Evolutionary conservation across 2,329 filamentous ascomycete genomes (phyloP), one percentile per base, ranked within the genome.

Genomic region (Fusarium sp.): DNA sequence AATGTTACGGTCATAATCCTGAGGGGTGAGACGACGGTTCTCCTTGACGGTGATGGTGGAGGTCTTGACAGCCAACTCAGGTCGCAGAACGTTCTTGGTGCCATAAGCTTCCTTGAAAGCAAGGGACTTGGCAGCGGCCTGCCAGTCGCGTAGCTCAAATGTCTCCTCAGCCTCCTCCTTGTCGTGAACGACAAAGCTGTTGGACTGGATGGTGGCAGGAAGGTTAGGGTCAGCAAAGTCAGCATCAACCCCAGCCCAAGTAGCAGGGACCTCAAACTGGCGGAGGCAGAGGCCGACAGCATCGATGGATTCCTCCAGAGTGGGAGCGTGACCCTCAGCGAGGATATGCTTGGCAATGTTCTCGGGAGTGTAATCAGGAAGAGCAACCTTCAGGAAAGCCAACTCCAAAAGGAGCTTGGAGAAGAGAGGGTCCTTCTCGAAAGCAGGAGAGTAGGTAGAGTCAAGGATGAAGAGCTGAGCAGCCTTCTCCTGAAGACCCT

Each of bases 1-100:
- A 81, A 99, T 98, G 86, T 99, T 98, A 74, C 96, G 93, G 81
- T 98, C 94, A 78, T 99, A 99, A 32, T 90, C 92, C 25, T 82
- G 76, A 5, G 96, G 96, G 0, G 96, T 99, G 58, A 99, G 88
- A 69, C 96, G 90, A 67, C 96, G 93, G 83, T 97, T 98, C 85
- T 98, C 96, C 85, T 97, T 93, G 80, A 99, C 94, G 57, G 90
- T 91, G 56, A 98, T 92, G 43, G 93, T 93, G 75, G 88, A 90
- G 3, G 95, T 98, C 87, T 95, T 94, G 77, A 93, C 89, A 12
- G 91, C 83, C 57, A 97, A 85, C 76, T 99, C 96, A 13, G 96
- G 96, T 56, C 96, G 92, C 42, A 99, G 89, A 55, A 84, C 83
- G 69, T 85, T 85, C 76, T 88, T 84, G 25, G 93, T 94, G 68